Base-by-base conservation (phyloP, 352 stramenopile species). In the Phytophthora gonapodyides region DNA sequence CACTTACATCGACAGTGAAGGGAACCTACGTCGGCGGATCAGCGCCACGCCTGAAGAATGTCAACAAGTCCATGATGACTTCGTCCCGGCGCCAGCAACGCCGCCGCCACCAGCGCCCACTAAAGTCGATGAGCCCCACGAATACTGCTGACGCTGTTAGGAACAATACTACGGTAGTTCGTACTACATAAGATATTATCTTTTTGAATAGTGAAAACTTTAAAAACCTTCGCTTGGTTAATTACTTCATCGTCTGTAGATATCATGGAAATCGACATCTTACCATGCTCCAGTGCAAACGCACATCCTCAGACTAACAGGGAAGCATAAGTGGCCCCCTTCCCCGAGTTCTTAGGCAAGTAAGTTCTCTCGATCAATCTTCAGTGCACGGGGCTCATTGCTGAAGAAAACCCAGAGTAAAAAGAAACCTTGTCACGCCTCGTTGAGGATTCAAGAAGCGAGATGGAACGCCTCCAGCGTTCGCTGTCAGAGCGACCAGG, bases 1-100 rank as follows among this genome's bases (percentile, higher is more conserved):
- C 38, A 61, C 67, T 13, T 88, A 75, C 49, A 76, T 88, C 47
- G 79, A 88, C 33, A 7, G 64, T 0, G 62, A 76, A 12, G 76
- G 76, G 0, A 88, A 88, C 44, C 48, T 87, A 15, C 73, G 77
- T 9, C 75, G 76, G 27, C 62, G 70, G n/a, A 56, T 62, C 24
- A 24, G 35, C 13, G 6, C 42, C 13, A 6, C 59, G 31, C 27
- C 33, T 5, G 12, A 27, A 15, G 31, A 19, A 5, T 2, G 11
- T 3, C 19, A 65, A 2, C 30, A 43, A 41, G 8, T 12, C 12
- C 31, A 48, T 11, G 43, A 59, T 31, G 44, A 16, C 4, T 59
- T 63, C 13, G 30, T 56, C 9, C 17, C 34, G 19, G 40, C 30
- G 11, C 37, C 42, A 24, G 38, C n/a, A 10, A 67, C 62, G 0